Percentiles rank a stretch among this genome's conserved stretches.
phyloP scores from a whole-genome alignment of 805 yeast species.

The Hanseniaspora clermontiae region DNA sequence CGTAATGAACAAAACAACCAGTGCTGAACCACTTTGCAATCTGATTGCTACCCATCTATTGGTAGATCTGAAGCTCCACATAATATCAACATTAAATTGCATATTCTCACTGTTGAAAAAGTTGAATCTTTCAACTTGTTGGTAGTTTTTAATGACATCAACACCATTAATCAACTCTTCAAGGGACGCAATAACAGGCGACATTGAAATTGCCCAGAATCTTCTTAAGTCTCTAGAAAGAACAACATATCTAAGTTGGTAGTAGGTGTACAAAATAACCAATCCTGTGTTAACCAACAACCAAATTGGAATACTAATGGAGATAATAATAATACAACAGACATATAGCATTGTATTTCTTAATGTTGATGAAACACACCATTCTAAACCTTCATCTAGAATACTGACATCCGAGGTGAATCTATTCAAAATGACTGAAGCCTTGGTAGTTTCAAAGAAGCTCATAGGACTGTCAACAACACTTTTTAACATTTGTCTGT shows the following conservation, averaged over 20 bases:
- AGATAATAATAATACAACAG: slow-evolving; percentile 49
- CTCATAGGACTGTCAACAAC: slow-evolving; percentile 73
- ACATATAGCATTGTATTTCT: slow-evolving; percentile 39
- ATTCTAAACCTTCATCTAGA: slow-evolving; percentile 69
- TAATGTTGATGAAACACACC: slow-evolving; percentile 39
- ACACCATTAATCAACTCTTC: slow-evolving; percentile 61
- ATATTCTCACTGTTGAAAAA: slow-evolving; percentile 35
- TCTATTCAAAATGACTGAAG: slow-evolving; percentile 73
- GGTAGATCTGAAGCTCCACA: slow-evolving; percentile 46
- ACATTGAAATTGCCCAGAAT: slow-evolving; percentile 56
- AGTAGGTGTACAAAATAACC: slow-evolving; percentile 26
- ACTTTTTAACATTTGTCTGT: slow-evolving; percentile 44
- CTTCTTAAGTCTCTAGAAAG: slow-evolving; percentile 67
- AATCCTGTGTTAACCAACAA: slow-evolving; percentile 53
- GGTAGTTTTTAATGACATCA: slow-evolving; percentile 52
- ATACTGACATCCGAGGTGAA: slow-evolving; percentile 78
- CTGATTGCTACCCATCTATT: slow-evolving; percentile 64
- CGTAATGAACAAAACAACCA: slow-evolving; percentile 42
- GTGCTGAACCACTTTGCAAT: slow-evolving; percentile 43
- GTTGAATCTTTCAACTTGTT: slow-evolving; percentile 35
- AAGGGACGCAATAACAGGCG: slow-evolving; percentile 57
- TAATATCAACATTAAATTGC: slow-evolving; percentile 56
- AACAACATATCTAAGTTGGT: slow-evolving; percentile 49
- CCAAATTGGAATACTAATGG: slow-evolving; percentile 64
- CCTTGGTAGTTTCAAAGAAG: slow-evolving; percentile 72